phyloP scores from a whole-genome alignment of 495 filamentous ascomycete species.

The Apiosordaria backusii region DNA sequence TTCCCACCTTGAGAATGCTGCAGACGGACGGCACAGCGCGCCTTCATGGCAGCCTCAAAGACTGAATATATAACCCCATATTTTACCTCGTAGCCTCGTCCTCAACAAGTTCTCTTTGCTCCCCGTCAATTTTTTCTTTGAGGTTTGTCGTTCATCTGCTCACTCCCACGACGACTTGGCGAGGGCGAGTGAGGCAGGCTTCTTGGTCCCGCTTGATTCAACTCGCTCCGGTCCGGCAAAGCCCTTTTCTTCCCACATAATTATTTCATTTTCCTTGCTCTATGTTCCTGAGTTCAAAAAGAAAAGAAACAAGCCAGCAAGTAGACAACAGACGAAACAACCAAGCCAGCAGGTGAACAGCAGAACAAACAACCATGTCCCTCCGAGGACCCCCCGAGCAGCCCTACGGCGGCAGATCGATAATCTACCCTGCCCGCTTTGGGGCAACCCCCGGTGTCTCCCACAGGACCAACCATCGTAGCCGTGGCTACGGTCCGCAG shows the following conservation, averaged over 20 bases:
- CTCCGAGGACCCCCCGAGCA: neutral
- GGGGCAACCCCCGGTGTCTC: neutral
- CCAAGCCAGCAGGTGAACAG: neutral
- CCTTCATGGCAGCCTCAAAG: neutral
- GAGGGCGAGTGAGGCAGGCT: neutral
- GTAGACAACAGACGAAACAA: neutral
- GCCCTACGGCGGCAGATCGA: neutral
- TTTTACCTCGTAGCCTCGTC: neutral
- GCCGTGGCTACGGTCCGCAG: constrained; percentile 57
- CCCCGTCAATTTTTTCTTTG: neutral
- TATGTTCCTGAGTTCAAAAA: neutral
- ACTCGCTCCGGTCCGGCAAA: neutral
- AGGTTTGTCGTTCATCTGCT: neutral
- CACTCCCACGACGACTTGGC: neutral
- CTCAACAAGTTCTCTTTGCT: neutral
- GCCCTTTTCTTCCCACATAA: neutral
- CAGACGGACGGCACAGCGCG: neutral
- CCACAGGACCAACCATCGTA: neutral
- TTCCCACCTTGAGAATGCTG: neutral
- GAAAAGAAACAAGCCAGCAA: neutral
- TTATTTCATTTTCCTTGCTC: neutral
- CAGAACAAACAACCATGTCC: neutral
- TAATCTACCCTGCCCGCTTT: too few species aligned
- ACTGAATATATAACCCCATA: neutral
- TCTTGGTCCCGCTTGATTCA: neutral